phyloP scores from a whole-genome alignment of 768 basidiomycete species.

The Trametopsis cervina region DNA sequence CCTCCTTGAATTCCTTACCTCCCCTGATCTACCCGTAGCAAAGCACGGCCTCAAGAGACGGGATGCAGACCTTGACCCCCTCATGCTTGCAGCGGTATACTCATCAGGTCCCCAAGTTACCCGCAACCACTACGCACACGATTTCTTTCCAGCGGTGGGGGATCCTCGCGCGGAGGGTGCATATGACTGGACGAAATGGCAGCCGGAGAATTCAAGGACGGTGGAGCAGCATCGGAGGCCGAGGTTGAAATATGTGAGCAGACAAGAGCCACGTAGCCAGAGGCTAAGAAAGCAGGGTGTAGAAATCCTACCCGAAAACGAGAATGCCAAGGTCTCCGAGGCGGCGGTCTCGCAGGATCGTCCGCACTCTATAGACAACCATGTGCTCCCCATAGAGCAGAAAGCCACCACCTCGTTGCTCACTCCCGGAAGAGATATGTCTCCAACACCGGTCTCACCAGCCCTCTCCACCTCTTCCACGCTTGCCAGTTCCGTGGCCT shows the following conservation, averaged over 20 bases:
- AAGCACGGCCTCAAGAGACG: slow-evolving; percentile 45
- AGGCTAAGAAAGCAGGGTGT: slow-evolving; percentile 33
- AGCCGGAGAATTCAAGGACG: slow-evolving; percentile 32
- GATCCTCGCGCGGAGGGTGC: slow-evolving; percentile 44
- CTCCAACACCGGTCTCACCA: slow-evolving; percentile 16
- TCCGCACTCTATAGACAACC: background rate
- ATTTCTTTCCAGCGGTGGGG: slow-evolving; percentile 58
- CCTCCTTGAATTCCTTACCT: slow-evolving; percentile 61
- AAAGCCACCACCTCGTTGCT: background rate
- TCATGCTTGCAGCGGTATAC: slow-evolving; percentile 70
- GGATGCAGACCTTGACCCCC: slow-evolving; percentile 71
- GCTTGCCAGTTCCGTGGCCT: slow-evolving; percentile 14
- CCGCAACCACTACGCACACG: slow-evolving; percentile 81
- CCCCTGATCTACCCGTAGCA: slow-evolving; percentile 25
- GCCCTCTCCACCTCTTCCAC: slow-evolving; percentile 15
- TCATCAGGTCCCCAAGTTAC: slow-evolving; percentile 75
- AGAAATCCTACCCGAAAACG: too few relatives aligned
- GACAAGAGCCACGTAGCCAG: slow-evolving; percentile 66
- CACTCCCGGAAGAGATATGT: background rate
- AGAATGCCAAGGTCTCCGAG: slow-evolving; percentile 47
- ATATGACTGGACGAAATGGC: slow-evolving; percentile 55
- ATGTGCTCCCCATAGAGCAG: too few relatives aligned
- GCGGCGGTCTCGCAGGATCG: slow-evolving; percentile 9
- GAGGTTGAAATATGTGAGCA: slow-evolving; percentile 58
- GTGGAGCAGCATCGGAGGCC: slow-evolving; percentile 33